Evolutionary conservation across 2,329 filamentous ascomycete genomes (phyloP), one percentile per base, ranked within the genome.

Genomic region (Catunica adiposa): DNA sequence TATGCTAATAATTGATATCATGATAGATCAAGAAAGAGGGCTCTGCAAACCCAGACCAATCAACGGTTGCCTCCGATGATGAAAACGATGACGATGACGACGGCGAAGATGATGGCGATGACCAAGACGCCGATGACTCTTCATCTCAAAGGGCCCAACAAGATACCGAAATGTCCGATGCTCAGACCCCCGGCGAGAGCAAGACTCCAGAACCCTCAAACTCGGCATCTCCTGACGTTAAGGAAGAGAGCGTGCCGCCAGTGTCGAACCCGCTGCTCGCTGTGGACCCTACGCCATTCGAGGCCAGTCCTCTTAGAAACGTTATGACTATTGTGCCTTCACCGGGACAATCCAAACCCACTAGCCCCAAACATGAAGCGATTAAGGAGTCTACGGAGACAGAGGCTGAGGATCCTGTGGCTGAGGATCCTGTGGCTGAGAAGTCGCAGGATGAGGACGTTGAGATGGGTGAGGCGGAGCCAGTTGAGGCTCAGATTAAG

Each of bases 61-160:
- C 44, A 71, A 69, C 23, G 70, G 72, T 29, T 68, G 70, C 2
- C 67, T 74, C 17, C 71, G 72, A 68, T 3, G 73, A 71, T 2
- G 71, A 71, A 1, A 71, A 73, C 2, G 74, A 69, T 2, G 72
- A 72, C 1, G 73, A 71, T 3, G 73, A 69, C 2, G 73, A 70
- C 3, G 72, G 70, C 2, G 74, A 73, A 2, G 72, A 71, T 3
- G 73, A 75, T 1, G 71, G 68, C 2, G 71, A 70, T 2, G 71
- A 71, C 2, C 67, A 68, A 3, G 70, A 71, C 54, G 71, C 73
- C 25, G 71, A 69, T 20, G 70, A 75, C 34, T 66, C 65, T 11
- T 34, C 54, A 20, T 55, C 42, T 17, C 56, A 51, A 20, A 54
- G 40, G 17, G n/a, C 56, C 7, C 42, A 54, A 9, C 51, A 54